Conservation (phyloP, 1,284 basidiomycete species). For the Puccinia triticina region DNA sequence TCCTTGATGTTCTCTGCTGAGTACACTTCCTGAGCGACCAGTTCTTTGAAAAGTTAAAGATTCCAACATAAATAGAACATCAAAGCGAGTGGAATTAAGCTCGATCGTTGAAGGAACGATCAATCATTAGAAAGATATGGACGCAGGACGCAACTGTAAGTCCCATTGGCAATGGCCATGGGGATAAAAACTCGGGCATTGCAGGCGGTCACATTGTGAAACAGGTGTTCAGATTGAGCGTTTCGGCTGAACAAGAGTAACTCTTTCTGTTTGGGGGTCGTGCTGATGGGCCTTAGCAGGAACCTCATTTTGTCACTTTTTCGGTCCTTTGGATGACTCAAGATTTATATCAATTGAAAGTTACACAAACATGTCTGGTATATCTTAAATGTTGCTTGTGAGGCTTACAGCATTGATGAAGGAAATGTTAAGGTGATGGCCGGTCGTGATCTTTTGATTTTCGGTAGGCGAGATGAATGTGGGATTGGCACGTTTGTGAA, state of each 20-base stretch:
- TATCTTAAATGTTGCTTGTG: background rate
- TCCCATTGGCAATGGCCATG: conserved; percentile 16
- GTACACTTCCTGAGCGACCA: conserved; percentile 23
- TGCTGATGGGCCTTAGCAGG: background rate
- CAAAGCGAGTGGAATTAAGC: background rate
- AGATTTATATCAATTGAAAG: background rate
- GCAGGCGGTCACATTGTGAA: background rate
- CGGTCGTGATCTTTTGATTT: conserved; percentile 30
- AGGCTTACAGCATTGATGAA: conserved; percentile 5
- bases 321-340: background rate
- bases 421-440: conserved; percentile 34
- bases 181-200: conserved; percentile 31
- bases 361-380: background rate
- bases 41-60: background rate
- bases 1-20: background rate
- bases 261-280: background rate
- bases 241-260: conserved; percentile 20
- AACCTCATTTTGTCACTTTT: conserved; percentile 29
- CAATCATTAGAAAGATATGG: background rate
- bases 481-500: background rate
- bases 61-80: background rate
- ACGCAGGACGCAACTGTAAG: conserved; percentile 34
- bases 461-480: conserved; percentile 11
- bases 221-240: background rate
- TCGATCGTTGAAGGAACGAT: background rate